phyloP scores from a whole-genome alignment of 352 stramenopile species.

The Saprolegnia diclina region DNA sequence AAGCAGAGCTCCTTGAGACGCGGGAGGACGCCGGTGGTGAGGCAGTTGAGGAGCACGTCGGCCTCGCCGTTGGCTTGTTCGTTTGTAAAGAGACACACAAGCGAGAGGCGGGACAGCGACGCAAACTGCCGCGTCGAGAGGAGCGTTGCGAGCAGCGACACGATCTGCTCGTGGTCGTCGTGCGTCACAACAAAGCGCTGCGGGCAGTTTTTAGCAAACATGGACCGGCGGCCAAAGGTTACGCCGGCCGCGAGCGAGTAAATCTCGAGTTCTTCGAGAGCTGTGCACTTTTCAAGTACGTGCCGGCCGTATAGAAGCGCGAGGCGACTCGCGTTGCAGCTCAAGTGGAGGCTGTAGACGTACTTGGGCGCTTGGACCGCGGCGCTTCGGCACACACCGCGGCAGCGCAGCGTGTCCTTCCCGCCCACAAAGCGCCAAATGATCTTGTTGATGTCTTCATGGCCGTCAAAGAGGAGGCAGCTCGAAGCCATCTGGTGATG shows the following conservation, averaged over 20 bases:
- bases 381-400: slow-evolving; percentile 46
- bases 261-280: slow-evolving; percentile 66
- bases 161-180: slow-evolving; percentile 83
- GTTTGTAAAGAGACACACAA: slow-evolving; percentile 82
- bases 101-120: slow-evolving; percentile 48
- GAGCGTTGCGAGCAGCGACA: slow-evolving; percentile 59
- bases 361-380: slow-evolving; percentile 44
- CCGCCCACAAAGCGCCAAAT: slow-evolving; percentile 76
- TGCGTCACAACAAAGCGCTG: slow-evolving; percentile 84
- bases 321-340: slow-evolving; percentile 65
- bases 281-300: slow-evolving; percentile 55
- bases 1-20: slow-evolving; percentile 72
- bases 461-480: slow-evolving; percentile 30
- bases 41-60: slow-evolving; percentile 70
- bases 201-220: slow-evolving; percentile 76
- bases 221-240: slow-evolving; percentile 76
- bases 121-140: slow-evolving; percentile 56
- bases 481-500: slow-evolving; percentile 24
- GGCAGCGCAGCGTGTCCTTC: slow-evolving; percentile 67
- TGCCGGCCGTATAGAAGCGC: slow-evolving; percentile 48
- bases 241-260: slow-evolving; percentile 75
- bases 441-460: slow-evolving; percentile 61
- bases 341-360: slow-evolving; percentile 69
- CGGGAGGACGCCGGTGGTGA: slow-evolving; percentile 74
- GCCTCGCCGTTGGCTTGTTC: slow-evolving; percentile 78